These are phyloP conservation scores for Phaeosphaeriaceae sp. DNA, from an alignment of 2,329 filamentous ascomycete species.

Conservation along the genomic window DNA sequence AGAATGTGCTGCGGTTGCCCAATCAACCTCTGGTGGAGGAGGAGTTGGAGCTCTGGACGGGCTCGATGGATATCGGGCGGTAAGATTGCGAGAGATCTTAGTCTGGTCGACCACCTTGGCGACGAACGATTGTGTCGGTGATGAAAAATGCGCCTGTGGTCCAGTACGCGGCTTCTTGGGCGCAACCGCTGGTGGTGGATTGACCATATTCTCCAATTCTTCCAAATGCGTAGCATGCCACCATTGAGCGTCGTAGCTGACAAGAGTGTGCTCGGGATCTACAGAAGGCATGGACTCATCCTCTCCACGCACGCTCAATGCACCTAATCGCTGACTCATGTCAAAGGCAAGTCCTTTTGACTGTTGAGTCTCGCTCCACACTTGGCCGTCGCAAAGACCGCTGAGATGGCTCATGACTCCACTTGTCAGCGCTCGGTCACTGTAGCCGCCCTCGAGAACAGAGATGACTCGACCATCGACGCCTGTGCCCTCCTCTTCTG, in stretches of 20 bases:
- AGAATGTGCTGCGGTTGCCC: slow-evolving; percentile 84
- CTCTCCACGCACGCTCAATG: slow-evolving; percentile 44
- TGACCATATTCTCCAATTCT: slow-evolving; percentile 44
- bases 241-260: slow-evolving; percentile 52
- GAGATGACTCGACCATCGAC: slow-evolving; percentile 89
- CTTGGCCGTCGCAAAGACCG: slow-evolving; percentile 71
- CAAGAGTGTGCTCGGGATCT: slow-evolving; percentile 24
- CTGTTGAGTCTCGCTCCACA: slow-evolving; percentile 36
- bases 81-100: slow-evolving; percentile 69
- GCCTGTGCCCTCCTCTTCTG: slow-evolving; percentile 77
- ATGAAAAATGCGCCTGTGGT: slow-evolving; percentile 76
- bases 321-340: slow-evolving; percentile 62
- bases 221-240: slow-evolving; percentile 49
- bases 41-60: slow-evolving; percentile 62
- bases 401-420: slow-evolving; percentile 90
- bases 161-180: slow-evolving; percentile 68
- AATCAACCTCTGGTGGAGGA: slow-evolving; percentile 81
- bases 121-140: slow-evolving; percentile 85
- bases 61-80: slow-evolving; percentile 52
- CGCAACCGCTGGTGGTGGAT: slow-evolving; percentile 44
- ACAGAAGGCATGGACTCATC: slow-evolving; percentile 22
- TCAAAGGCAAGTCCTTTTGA: slow-evolving; percentile 62
- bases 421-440: slow-evolving; percentile 85
- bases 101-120: slow-evolving; percentile 77
- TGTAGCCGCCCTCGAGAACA: slow-evolving; percentile 95